phyloP scores from a whole-genome alignment of 2,329 filamentous ascomycete genomes.

The Aspergillus chevalieri region DNA sequence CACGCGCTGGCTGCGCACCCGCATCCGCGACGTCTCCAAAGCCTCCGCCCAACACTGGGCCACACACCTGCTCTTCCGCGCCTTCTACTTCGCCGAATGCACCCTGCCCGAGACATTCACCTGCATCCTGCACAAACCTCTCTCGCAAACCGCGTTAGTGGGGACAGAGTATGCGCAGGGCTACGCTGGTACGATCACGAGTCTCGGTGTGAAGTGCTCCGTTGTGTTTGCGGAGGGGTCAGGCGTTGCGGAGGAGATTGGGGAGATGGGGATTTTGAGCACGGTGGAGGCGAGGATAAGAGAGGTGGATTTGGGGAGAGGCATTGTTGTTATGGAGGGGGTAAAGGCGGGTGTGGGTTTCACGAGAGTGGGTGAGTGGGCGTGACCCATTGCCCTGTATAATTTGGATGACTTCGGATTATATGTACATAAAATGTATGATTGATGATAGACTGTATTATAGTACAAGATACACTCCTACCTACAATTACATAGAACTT shows the following conservation, averaged over 20 bases:
- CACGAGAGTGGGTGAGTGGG: slow-evolving; percentile 29
- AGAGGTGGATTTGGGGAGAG: slow-evolving; percentile 26
- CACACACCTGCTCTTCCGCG: slow-evolving; percentile 51
- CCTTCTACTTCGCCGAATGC: slow-evolving; percentile 51
- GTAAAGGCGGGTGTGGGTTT: slow-evolving; percentile 26
- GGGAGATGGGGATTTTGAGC: slow-evolving; percentile 25
- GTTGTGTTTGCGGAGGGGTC: slow-evolving; percentile 20
- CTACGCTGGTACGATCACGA: slow-evolving; percentile 25
- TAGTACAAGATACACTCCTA: too few species aligned
- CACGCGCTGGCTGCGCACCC: slow-evolving; percentile 36
- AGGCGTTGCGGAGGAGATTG: slow-evolving; percentile 10
- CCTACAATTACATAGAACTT: too few species aligned
- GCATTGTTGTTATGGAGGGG: slow-evolving; percentile 30
- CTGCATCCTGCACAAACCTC: slow-evolving; percentile 27
- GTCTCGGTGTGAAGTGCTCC: slow-evolving; percentile 26
- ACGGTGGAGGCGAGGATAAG: slow-evolving; percentile 31
- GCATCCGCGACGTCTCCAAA: slow-evolving; percentile 34
- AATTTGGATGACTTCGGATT: slow-evolving; percentile 2
- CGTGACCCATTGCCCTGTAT: slow-evolving; percentile 3
- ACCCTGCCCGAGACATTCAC: slow-evolving; percentile 45
- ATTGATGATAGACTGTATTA: too few species aligned
- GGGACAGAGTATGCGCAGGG: slow-evolving; percentile 15
- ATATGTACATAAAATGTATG: slow-evolving; percentile 8
- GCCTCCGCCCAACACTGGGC: slow-evolving; percentile 45
- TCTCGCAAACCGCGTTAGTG: slow-evolving; percentile 13